Evolutionary conservation across 148 eudicot species (phyloP), one percentile per base, ranked within the genome.

Genomic region (Camellia japonica): DNA sequence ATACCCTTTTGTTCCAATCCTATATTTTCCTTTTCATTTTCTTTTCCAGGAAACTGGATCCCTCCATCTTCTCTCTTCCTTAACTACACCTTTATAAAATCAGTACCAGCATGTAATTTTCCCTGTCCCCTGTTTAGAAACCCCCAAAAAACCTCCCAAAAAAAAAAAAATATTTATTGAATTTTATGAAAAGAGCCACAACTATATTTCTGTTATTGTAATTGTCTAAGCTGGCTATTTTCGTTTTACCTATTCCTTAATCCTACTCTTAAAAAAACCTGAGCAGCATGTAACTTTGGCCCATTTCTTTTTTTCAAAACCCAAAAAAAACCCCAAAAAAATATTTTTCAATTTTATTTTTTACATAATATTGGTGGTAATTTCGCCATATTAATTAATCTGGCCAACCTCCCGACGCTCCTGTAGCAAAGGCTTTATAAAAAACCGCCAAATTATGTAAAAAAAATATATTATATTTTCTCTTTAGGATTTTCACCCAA

Each of bases 221-320:
- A 75, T 56, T 30, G 38, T 30, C 38, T 30, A 30, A 74, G 12
- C 92, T 87, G 89, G 91, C 82, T 82, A 58, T 59, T 20, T 59
- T 71, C 74, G 42, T 9, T 16, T 78, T 79, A 49, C 30, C 20
- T 72, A 75, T 83, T 79, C 87, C 90, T 79, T 92, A 92, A 66
- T 19, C 55, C 18, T 60, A 87, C 83, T 71, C 58, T 84, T 76
- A 82, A 68, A 89, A 88, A 90, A 92, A 76, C 83, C 89, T 75
- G 14, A 51, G 51, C 80, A 92, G 75, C 80, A 90, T 90, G 93
- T 92, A 90, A 88, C 18, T 80, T 80, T 11, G 54, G 49, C 60
- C 78, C 16, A 30, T 30, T 30, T 19, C 64, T 18, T 8, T 3
- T 56, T 51, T 38, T 5, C 49, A 12, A 54, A 54, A 15, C 59